phyloP scores from a whole-genome alignment of 208 protist species.

The Trypanosoma lewisi region DNA sequence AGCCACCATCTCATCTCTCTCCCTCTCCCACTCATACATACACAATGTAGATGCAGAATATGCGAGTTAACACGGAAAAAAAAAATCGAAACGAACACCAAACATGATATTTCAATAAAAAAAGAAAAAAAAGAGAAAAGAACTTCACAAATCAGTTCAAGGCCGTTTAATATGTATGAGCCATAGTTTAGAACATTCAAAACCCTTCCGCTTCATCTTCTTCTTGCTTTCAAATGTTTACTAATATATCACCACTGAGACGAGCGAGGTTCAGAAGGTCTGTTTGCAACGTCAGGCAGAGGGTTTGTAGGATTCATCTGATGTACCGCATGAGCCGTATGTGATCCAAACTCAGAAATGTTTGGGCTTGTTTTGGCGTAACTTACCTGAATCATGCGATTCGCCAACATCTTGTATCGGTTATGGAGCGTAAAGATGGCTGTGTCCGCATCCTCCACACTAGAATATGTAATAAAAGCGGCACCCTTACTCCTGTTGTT shows the following conservation, averaged over 20 bases:
- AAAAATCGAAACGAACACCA: too few species aligned
- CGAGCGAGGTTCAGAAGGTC: constrained; percentile 23
- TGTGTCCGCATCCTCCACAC: constrained; percentile 79
- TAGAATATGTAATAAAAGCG: constrained; percentile 82
- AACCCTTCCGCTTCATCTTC: constrained; percentile 2
- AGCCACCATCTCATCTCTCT: not conserved
- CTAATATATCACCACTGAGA: constrained; percentile 27
- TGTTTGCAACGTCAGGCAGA: constrained; percentile 69
- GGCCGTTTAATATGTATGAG: not conserved
- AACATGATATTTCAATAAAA: too few species aligned
- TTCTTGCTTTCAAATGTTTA: not conserved
- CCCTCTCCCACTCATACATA: too few species aligned
- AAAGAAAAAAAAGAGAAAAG: constrained; percentile 3
- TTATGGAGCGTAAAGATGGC: constrained; percentile 90
- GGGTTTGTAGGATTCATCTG: constrained; percentile 85
- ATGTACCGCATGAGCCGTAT: constrained; percentile 75
- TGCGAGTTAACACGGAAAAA: not conserved
- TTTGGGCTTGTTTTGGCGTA: constrained; percentile 88
- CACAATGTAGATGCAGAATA: too few species aligned
- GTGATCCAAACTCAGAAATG: constrained; percentile 81
- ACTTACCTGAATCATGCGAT: constrained; percentile 86
- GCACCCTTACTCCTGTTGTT: constrained; percentile 82
- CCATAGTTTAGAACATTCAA: too few species aligned
- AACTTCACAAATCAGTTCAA: not conserved
- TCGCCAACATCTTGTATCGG: constrained; percentile 86